These are phyloP conservation scores for Macrolepiota albuminosa DNA, from an alignment of 768 basidiomycete species.

Conservation along the genomic window DNA sequence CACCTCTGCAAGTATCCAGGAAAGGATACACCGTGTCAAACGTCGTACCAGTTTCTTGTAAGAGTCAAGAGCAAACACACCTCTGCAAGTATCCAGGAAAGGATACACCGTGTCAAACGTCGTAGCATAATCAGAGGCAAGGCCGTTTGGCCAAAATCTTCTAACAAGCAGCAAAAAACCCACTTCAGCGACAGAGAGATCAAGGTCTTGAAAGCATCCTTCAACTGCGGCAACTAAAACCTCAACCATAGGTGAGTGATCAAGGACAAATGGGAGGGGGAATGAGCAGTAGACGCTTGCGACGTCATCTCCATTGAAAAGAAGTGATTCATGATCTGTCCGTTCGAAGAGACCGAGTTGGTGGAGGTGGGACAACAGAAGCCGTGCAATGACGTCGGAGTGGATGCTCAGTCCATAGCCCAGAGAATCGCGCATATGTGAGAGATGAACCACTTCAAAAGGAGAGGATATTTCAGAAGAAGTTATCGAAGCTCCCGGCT, in stretches of 20 bases:
- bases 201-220: slow-evolving; percentile 62
- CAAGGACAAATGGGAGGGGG: slow-evolving; percentile 66
- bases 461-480: slow-evolving; percentile 32
- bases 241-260: slow-evolving; percentile 70
- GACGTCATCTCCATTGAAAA: slow-evolving; percentile 32
- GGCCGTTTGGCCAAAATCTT: slow-evolving; percentile 69
- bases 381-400: slow-evolving; percentile 45
- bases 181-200: slow-evolving; percentile 70
- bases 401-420: slow-evolving; percentile 53
- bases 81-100: slow-evolving; percentile 73
- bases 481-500: slow-evolving; percentile 19
- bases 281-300: slow-evolving; percentile 48
- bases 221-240: slow-evolving; percentile 68
- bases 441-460: slow-evolving; percentile 54
- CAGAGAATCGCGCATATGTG: slow-evolving; percentile 57
- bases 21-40: slow-evolving; percentile 50
- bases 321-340: slow-evolving; percentile 28
- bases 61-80: slow-evolving; percentile 28
- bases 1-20: slow-evolving; percentile 76
- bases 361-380: slow-evolving; percentile 56
- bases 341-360: slow-evolving; percentile 59
- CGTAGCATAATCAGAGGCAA: slow-evolving; percentile 70
- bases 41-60: slow-evolving; percentile 34
- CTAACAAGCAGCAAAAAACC: slow-evolving; percentile 66
- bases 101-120: slow-evolving; percentile 50